Conservation (phyloP, 768 basidiomycete genomes). For the Cystofilobasidium ferigula region DNA sequence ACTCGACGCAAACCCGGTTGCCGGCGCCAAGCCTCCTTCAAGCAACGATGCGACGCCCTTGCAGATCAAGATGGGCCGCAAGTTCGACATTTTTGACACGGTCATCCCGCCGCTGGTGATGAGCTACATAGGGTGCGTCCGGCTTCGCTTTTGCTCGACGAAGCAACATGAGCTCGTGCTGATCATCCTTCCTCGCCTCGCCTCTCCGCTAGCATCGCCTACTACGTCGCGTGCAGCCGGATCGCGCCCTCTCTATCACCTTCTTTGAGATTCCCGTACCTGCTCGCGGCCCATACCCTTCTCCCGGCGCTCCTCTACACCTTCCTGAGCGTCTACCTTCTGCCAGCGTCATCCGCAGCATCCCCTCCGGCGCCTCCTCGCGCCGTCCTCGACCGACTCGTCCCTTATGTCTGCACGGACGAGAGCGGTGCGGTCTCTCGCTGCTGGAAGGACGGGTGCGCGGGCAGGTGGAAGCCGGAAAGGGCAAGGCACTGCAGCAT, state of each 20-base stretch:
- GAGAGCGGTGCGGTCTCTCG: not conserved
- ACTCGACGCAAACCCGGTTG: not conserved
- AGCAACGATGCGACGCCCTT: too few species aligned
- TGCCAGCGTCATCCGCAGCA: not conserved
- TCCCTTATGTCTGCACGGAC: not conserved
- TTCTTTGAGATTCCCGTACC: not conserved
- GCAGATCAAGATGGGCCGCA: too few species aligned
- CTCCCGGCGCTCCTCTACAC: not conserved
- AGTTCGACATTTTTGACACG: not conserved
- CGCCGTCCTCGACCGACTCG: not conserved
- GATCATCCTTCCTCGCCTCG: not conserved
- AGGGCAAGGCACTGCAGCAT: slow-evolving; percentile 17
- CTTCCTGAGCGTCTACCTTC: not conserved
- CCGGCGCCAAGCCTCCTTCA: too few species aligned
- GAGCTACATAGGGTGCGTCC: not conserved
- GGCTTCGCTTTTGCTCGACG: too few species aligned
- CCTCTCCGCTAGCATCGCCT: not conserved
- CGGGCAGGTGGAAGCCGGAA: slow-evolving; percentile 10
- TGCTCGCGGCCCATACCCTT: not conserved
- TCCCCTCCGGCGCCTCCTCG: not conserved
- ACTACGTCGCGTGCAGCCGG: not conserved
- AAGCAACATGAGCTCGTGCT: too few species aligned
- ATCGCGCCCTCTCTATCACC: not conserved
- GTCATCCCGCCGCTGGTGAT: not conserved
- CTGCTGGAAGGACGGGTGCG: slow-evolving; percentile 9